phyloP scores from a whole-genome alignment of 495 filamentous ascomycete genomes.

The Parachaetomium inaequale region DNA sequence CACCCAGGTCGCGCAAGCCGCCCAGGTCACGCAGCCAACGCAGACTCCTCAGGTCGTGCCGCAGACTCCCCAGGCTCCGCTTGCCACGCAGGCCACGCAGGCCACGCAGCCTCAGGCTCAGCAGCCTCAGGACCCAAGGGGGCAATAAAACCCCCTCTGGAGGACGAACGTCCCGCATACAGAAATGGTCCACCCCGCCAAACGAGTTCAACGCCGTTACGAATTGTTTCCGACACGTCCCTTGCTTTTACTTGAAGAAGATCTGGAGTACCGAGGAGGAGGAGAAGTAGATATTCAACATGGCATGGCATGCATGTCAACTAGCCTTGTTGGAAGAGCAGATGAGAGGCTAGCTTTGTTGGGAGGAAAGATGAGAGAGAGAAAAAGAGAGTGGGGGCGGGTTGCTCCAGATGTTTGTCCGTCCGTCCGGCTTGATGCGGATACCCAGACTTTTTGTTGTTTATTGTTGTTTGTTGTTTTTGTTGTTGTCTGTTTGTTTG shows the following conservation, averaged over 20 bases:
- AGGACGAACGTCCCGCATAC: not conserved
- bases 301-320: not conserved
- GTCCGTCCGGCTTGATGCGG: no score
- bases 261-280: not conserved
- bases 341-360: not conserved
- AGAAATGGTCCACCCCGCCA: not conserved
- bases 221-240: not conserved
- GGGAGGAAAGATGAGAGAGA: not conserved
- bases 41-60: no score
- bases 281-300: not conserved
- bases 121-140: not conserved
- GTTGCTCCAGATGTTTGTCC: not conserved
- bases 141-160: not conserved
- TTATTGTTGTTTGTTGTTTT: not conserved
- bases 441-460: constrained; percentile 8
- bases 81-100: no score
- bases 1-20: no score
- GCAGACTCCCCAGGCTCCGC: not conserved
- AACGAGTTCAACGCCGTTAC: constrained; percentile 8
- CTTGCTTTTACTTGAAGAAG: not conserved
- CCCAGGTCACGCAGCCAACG: no score
- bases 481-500: not conserved
- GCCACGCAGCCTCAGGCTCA: not conserved
- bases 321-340: not conserved
- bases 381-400: not conserved